Evolutionary conservation across 805 yeast genomes (phyloP).

Genomic region (Wickerhamomyces kurtzmanii): DNA sequence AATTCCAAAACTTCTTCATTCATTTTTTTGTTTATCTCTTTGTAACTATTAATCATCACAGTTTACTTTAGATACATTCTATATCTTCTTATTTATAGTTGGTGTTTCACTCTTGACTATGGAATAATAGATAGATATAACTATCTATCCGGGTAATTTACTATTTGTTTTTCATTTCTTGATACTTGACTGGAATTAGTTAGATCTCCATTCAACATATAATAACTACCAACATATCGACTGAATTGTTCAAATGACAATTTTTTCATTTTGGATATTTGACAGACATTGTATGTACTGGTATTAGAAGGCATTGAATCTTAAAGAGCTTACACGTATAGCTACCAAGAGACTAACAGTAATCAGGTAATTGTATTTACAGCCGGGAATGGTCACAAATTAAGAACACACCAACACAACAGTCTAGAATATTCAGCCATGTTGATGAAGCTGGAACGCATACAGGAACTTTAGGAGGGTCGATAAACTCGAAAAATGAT

Average conservation of each 20-base stretch:
- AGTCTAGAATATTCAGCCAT: constrained; percentile 4
- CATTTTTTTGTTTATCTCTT: too few species aligned
- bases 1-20: too few species aligned
- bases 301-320: background rate
- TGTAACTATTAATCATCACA: too few species aligned
- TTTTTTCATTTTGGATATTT: constrained; percentile 82
- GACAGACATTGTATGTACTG: constrained; percentile 69
- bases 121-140: too few species aligned
- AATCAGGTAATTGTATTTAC: constrained; percentile 61
- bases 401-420: constrained; percentile 14
- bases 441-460: background rate
- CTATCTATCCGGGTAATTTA: too few species aligned
- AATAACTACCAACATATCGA: background rate
- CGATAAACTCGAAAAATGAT: constrained; percentile 42
- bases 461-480: constrained; percentile 17
- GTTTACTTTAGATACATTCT: too few species aligned
- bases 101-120: too few species aligned
- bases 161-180: too few species aligned
- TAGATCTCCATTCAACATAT: too few species aligned
- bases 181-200: too few species aligned
- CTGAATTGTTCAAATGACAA: constrained; percentile 33
- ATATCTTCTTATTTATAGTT: too few species aligned
- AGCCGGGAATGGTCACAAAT: constrained; percentile 57
- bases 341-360: background rate
- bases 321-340: constrained; percentile 1